Evolutionary conservation across 1,284 basidiomycete genomes (phyloP).

Genomic region (Fomitopsis betulina): DNA sequence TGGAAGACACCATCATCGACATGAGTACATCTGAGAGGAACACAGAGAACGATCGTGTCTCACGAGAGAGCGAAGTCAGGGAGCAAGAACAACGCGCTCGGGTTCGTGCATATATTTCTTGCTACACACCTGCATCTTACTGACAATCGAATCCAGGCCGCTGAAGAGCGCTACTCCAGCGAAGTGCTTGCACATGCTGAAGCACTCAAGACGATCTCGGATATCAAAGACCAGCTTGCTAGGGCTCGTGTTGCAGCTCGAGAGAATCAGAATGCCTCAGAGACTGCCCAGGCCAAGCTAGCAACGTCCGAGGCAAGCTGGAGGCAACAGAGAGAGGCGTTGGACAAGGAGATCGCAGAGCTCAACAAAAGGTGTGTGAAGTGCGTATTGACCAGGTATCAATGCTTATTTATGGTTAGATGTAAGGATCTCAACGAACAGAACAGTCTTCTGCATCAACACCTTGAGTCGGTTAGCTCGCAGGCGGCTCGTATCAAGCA

Average conservation of each 20-base stretch:
- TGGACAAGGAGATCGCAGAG: conserved; percentile 76
- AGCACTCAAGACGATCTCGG: conserved; percentile 68
- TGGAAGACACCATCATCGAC: conserved; percentile 76
- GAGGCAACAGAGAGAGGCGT: conserved; percentile 69
- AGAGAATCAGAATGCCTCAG: conserved; percentile 53
- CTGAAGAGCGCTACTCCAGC: conserved; percentile 76
- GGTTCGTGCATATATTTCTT: conserved; percentile 31
- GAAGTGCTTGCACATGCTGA: conserved; percentile 84
- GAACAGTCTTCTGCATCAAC: conserved; percentile 77
- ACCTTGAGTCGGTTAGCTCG: conserved; percentile 81
- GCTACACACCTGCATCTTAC: not conserved
- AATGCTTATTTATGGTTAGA: conserved; percentile 33
- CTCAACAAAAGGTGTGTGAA: conserved; percentile 57
- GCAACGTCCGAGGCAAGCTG: conserved; percentile 71
- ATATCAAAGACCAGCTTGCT: conserved; percentile 59
- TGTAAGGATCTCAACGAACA: conserved; percentile 75
- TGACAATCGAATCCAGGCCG: conserved; percentile 41
- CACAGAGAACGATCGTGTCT: conserved; percentile 56
- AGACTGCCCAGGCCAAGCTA: conserved; percentile 75
- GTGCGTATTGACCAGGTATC: not conserved
- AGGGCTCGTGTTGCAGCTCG: conserved; percentile 47
- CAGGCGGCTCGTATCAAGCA: conserved; percentile 77
- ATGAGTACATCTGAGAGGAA: conserved; percentile 65
- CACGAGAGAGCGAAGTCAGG: conserved; percentile 61
- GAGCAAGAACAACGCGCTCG: conserved; percentile 69